Evolutionary conservation across 1,284 basidiomycete genomes (phyloP), one percentile per base, ranked within the genome.

Genomic region (Sphaerobolus stellatus): DNA sequence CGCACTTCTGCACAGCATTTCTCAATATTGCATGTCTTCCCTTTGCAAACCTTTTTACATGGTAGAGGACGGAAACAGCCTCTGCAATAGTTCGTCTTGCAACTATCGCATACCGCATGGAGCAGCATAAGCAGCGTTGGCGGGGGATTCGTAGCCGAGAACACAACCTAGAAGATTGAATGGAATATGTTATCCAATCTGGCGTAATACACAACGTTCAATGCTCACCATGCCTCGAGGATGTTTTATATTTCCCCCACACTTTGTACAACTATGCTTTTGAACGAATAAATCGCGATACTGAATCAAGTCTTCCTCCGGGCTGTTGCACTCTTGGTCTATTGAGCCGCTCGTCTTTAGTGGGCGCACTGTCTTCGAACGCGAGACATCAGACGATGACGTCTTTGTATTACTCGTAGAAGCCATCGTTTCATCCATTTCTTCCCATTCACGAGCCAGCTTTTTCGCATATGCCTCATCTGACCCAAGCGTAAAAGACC

Each of bases 1-100:
- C 79, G 76, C 2, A 69, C 68, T 49, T 74, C 72, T 11, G 77
- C 68, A 59, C 79, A 81, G 62, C 79, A 81, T 4, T 62, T 63
- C 28, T 68, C 51, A 34, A 75, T 68, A 6, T 62, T 52, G 59
- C 79, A 81, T 3, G 56, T 22, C 41, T 67, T 68, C 49, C 77
- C 78, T 64, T 73, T 76, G 65, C 80, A 82, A 2, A 66, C 62
- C 6, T 58, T 45, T 4, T 68, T 58, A 59, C 80, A 82, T 24
- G 57, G 29, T 18, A 76, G 48, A 4, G 68, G 62, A 11, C 62
- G 64, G 59, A 77, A 74, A 61, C 80, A 82, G 3, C 78, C 79
- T 51, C 79, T 66, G 63, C 79, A 80, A 57, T 80, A 72, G 48
- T 71, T 75, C 4, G 68, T 74, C 9, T 67, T 64, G 65, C 79